Evolutionary conservation across 2,329 filamentous ascomycete species (phyloP).

Genomic region (Monosporascus sp.): DNA sequence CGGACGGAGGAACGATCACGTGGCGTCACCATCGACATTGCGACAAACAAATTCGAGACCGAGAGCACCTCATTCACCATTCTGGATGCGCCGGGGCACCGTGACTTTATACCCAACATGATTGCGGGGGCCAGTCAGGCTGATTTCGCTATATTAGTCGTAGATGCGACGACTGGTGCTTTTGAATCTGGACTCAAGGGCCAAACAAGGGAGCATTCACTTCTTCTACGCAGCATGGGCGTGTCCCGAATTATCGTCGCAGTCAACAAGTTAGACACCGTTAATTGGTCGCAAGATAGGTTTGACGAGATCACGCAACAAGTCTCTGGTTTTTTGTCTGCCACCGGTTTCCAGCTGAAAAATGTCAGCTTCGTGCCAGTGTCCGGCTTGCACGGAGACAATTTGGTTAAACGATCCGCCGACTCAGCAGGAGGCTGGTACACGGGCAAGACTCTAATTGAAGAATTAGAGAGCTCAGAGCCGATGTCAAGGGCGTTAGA

Average conservation of each 20-base stretch:
- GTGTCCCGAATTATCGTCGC: constrained; percentile 84
- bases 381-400: constrained; percentile 83
- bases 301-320: constrained; percentile 84
- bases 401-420: constrained; percentile 60
- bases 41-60: constrained; percentile 91
- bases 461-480: constrained; percentile 80
- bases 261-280: constrained; percentile 90
- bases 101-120: constrained; percentile 98
- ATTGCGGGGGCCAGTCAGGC: constrained; percentile 94
- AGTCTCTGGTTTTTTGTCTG: constrained; percentile 73
- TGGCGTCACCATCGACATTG: constrained; percentile 95
- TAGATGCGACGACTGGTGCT: constrained; percentile 83
- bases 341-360: constrained; percentile 75
- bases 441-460: constrained; percentile 68
- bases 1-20: constrained; percentile 81
- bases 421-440: constrained; percentile 69
- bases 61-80: constrained; percentile 85
- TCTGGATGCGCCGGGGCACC: constrained; percentile 88
- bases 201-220: constrained; percentile 88
- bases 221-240: constrained; percentile 85
- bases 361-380: constrained; percentile 85
- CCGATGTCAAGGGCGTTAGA: constrained; percentile 64
- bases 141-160: constrained; percentile 90
- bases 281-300: constrained; percentile 73
- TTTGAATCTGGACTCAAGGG: constrained; percentile 92